Percentiles rank a stretch among this genome's conserved stretches.
These are phyloP conservation scores for Lycium barbarum DNA, from an alignment of 257 asterid species.

Conservation along the genomic window DNA sequence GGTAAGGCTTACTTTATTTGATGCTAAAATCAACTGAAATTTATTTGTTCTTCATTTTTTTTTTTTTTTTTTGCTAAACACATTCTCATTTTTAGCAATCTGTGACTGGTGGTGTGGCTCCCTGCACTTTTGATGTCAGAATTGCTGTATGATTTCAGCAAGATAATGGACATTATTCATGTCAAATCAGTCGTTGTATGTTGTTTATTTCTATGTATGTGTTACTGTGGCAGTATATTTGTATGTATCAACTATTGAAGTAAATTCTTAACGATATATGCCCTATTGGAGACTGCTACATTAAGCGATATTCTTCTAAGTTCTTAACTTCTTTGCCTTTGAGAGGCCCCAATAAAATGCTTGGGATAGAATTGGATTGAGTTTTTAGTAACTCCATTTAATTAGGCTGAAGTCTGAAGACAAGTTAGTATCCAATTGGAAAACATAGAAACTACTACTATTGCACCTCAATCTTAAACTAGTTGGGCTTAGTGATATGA, in stretches of 20 bases:
- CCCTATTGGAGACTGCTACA: not conserved
- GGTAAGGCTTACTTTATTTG: slow-evolving; percentile 53
- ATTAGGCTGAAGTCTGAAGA: not conserved
- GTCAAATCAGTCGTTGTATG: not conserved
- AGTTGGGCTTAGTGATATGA: not conserved
- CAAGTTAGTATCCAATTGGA: not conserved
- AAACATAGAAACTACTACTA: not conserved
- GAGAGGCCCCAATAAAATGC: not conserved
- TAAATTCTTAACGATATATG: not conserved
- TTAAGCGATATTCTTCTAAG: not conserved
- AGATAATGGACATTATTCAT: not conserved
- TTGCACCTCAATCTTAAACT: slow-evolving; percentile 7
- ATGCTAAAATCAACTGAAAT: slow-evolving; percentile 1
- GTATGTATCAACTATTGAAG: not conserved
- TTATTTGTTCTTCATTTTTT: not conserved
- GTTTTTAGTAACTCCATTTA: slow-evolving; percentile 7
- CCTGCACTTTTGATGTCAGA: not conserved
- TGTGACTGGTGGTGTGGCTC: not conserved
- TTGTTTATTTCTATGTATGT: not conserved
- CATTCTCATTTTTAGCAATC: not conserved
- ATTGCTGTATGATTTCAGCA: not conserved
- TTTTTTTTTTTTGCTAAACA: not conserved
- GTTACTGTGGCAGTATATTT: not conserved
- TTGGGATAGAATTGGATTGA: not conserved
- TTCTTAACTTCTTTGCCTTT: not conserved